Conservation (phyloP, 495 filamentous ascomycete species). For the Penicillium ucsense region DNA sequence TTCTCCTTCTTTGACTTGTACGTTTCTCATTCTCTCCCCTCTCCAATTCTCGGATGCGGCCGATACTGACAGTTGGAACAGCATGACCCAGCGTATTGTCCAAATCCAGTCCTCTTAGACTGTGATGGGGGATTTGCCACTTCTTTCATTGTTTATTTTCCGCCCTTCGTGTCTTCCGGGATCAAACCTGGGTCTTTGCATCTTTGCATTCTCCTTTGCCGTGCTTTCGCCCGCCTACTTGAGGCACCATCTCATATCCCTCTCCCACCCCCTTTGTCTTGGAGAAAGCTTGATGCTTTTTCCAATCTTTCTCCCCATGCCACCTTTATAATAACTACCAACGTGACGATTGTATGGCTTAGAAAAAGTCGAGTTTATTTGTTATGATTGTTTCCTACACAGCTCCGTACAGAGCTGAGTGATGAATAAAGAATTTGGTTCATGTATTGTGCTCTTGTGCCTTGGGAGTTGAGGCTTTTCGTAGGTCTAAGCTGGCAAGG, state of each 20-base stretch:
- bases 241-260: background rate
- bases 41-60: background rate
- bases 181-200: background rate
- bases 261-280: background rate
- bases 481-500: too few species aligned
- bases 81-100: slow-evolving; percentile 47
- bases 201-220: background rate
- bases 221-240: background rate
- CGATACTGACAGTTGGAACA: slow-evolving; percentile 18
- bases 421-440: too few species aligned
- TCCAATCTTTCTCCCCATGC: background rate
- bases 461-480: too few species aligned
- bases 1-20: slow-evolving; percentile 99
- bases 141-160: slow-evolving; percentile 1
- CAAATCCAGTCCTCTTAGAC: slow-evolving; percentile 19
- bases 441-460: too few species aligned
- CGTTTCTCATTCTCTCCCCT: slow-evolving; percentile 25
- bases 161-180: background rate
- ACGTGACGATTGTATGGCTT: slow-evolving; percentile 22
- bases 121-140: background rate
- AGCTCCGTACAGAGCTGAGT: background rate
- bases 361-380: slow-evolving; percentile 10
- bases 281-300: slow-evolving; percentile 11
- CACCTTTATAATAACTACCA: background rate
- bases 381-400: background rate